phyloP scores from a whole-genome alignment of 148 eudicot genomes.

The Pouteria glomerata region DNA sequence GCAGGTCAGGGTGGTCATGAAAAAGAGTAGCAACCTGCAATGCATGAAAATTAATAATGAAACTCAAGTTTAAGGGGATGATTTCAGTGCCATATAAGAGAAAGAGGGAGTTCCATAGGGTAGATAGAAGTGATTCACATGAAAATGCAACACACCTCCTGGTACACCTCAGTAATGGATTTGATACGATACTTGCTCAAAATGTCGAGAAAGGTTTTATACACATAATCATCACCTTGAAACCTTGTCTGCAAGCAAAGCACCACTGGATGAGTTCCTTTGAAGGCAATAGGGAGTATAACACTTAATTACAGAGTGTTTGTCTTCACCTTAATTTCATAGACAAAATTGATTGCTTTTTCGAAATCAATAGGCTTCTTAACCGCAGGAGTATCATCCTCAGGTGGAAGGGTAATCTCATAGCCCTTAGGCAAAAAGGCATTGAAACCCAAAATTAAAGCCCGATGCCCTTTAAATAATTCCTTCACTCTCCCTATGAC shows the following conservation, averaged over 20 bases:
- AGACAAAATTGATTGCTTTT: slow-evolving; percentile 63
- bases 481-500: slow-evolving; percentile 68
- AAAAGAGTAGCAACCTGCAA: slow-evolving; percentile 58
- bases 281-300: neutral
- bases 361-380: slow-evolving; percentile 71
- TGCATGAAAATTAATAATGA: neutral
- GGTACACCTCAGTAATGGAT: slow-evolving; percentile 48
- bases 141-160: slow-evolving; percentile 41
- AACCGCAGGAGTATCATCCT: slow-evolving; percentile 26
- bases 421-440: slow-evolving; percentile 64
- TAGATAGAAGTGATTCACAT: slow-evolving; percentile 4
- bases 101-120: neutral
- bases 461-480: slow-evolving; percentile 61
- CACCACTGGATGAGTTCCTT: slow-evolving; percentile 8
- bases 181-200: slow-evolving; percentile 50
- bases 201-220: slow-evolving; percentile 60
- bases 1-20: slow-evolving; percentile 48
- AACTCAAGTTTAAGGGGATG: neutral
- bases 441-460: slow-evolving; percentile 72
- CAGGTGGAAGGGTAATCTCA: slow-evolving; percentile 47
- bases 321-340: slow-evolving; percentile 61
- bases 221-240: slow-evolving; percentile 56
- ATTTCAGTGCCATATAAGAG: neutral
- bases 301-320: neutral
- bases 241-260: slow-evolving; percentile 45